Conservation (phyloP, 2,329 filamentous ascomycete species). For the Biscogniauxia mediterranea region DNA sequence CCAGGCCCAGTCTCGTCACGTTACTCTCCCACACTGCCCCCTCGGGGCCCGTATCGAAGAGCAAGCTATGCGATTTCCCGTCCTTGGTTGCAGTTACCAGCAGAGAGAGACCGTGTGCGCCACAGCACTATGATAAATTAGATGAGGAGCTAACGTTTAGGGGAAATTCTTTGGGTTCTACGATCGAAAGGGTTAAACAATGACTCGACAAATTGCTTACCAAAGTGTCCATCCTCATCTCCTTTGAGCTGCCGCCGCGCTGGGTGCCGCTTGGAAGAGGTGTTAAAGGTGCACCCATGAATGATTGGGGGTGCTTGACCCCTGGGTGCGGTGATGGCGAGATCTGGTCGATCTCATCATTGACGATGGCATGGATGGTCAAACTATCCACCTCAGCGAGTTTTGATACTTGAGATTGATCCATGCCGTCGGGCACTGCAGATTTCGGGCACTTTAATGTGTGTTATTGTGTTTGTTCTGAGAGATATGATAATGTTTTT, state of each 20-base stretch:
- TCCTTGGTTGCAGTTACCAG: slow-evolving; percentile 50
- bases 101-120: slow-evolving; percentile 53
- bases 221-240: slow-evolving; percentile 48
- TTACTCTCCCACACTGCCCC: slow-evolving; percentile 51
- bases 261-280: slow-evolving; percentile 33
- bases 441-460: neutral
- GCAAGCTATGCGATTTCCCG: slow-evolving; percentile 42
- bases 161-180: too few species aligned
- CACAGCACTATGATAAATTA: slow-evolving; percentile 39
- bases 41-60: slow-evolving; percentile 55
- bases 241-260: slow-evolving; percentile 41
- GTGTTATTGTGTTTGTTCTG: neutral
- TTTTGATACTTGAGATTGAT: neutral
- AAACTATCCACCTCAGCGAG: slow-evolving; percentile 34
- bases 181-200: too few species aligned
- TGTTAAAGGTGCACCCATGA: slow-evolving; percentile 40
- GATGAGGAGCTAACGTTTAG: too few species aligned
- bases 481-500: neutral
- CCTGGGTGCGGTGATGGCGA: slow-evolving; percentile 44
- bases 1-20: slow-evolving; percentile 40
- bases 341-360: slow-evolving; percentile 54
- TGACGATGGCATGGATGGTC: slow-evolving; percentile 49
- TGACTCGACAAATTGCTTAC: too few species aligned
- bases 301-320: slow-evolving; percentile 40
- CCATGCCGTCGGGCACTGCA: neutral